Evolutionary conservation across 345 rosid species (phyloP), one percentile per base, ranked within the genome.

Genomic region (Heritiera littoralis): DNA sequence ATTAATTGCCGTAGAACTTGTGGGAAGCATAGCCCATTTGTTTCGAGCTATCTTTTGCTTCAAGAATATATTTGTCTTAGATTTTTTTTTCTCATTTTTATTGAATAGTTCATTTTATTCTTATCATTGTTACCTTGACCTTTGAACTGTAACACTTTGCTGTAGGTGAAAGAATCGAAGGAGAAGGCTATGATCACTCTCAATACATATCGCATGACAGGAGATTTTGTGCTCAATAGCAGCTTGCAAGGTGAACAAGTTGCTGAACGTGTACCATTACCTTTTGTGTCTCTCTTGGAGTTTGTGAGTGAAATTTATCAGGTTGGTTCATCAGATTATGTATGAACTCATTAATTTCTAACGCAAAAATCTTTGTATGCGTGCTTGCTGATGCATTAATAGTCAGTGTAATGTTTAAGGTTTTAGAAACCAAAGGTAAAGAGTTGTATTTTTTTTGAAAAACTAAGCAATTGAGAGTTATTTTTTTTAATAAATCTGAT

Each of bases 231-330:
- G 69, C 88, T 79, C 38, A 91, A 88, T 74, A 79, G 92, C 81
- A 87, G 83, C 79, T 78, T 84, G 87, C 88, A 77, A 78, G 87
- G 90, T 77, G 91, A 92, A 83, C 89, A 86, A 79, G 80, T 84
- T 18, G 20, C 68, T 80, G 94, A 88, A 74, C 80, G 75, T 74
- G 80, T 81, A 69, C 83, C 89, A 46, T 83, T 86, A 63, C 86
- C 90, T 28, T 95, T 95, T 85, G 87, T 93, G 75, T 93, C 99
- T 75, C 88, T 95, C 72, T 80, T 95, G 94, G 98, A 93, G 86
- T 90, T 95, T 85, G 92, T 92, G 76, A 95, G 97, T 84, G 97
- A 91, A 79, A 89, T 93, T 63, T 93, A 95, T 86, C 90, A 93
- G 99, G 99, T 93, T 70, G 64, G 88, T 77, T 79, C 51, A 71